These are phyloP conservation scores for Penicillium glabrum DNA, from an alignment of 2,329 filamentous ascomycete species.

Conservation along the genomic window DNA sequence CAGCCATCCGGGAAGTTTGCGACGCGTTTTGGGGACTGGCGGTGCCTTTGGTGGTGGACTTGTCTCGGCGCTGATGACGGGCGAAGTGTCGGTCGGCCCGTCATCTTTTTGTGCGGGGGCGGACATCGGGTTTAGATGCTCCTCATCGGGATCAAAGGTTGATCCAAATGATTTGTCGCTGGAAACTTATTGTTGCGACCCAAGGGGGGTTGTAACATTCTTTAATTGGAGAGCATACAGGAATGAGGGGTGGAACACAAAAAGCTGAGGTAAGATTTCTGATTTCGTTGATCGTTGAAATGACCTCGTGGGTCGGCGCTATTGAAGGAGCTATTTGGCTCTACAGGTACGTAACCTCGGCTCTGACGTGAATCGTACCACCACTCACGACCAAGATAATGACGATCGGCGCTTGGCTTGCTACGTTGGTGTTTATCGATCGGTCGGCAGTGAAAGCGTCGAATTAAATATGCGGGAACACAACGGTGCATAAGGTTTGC, in stretches of 20 bases:
- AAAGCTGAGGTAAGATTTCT: not conserved
- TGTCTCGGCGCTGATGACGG: slow-evolving; percentile 6
- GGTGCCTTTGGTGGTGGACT: slow-evolving; percentile 5
- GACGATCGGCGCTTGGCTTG: not conserved
- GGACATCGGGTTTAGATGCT: slow-evolving; percentile 7
- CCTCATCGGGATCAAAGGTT: not conserved
- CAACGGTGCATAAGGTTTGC: not conserved
- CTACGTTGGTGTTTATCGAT: not conserved
- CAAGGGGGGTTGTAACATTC: not conserved
- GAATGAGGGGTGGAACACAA: not conserved
- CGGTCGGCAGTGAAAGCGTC: not conserved
- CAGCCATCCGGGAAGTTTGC: slow-evolving; percentile 28
- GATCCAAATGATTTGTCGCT: not conserved
- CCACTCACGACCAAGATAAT: not conserved
- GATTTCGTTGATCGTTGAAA: not conserved
- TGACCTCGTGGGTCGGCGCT: slow-evolving; percentile 14
- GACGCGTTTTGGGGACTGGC: slow-evolving; percentile 4
- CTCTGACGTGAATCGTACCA: not conserved
- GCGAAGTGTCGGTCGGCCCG: slow-evolving; percentile 3
- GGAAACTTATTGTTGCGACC: not conserved
- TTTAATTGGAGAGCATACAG: not conserved
- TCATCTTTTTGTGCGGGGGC: slow-evolving; percentile 9
- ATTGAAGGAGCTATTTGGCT: slow-evolving; percentile 11
- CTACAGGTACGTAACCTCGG: not conserved
- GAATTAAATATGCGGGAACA: not conserved